Base-by-base conservation (phyloP, 176 grass and related monocot genomes). In the Tuctoria greenei region DNA sequence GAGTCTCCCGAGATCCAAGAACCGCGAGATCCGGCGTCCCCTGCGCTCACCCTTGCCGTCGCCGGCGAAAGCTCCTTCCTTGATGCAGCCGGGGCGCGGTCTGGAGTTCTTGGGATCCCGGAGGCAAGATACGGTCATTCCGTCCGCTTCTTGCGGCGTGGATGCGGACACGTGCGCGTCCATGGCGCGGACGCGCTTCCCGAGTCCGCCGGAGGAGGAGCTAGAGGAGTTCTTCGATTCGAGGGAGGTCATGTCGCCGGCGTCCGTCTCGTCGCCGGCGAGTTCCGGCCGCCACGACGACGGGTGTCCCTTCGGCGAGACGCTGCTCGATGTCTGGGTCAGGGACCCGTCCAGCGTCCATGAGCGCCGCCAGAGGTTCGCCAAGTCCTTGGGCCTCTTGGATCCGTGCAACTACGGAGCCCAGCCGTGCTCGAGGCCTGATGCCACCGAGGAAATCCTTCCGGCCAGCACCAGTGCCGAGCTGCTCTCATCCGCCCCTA, bases 191-290 rank as follows among this genome's bases (percentile, higher is more conserved):
- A 8, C 40, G 16, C 21, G n/a, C 62, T 74, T 86, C 21, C 65
- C 59, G 37, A 26, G 28, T 4, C 75, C 10, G n/a, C n/a, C 20
- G 15, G 78, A 44, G 47, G 85, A 84, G 27, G 46, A 62, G 28
- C 60, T 85, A 34, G 92, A 93, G 4, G 81, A 86, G 75, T 95
- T 99, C 87, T 94, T 95, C 31, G 95, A 99, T 61, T 79, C 95
- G 2, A 90, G 64, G 69, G 95, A 95, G 84, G 84, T 82, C 37
- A 27, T 98, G 7, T 91, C 87, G n/a, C 75, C 89, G 46, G 46
- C 76, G 57, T 88, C 82, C 44, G 59, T 73, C 37, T 87, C 84
- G 31, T 86, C 83, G 15, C 84, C 86, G 62, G 65, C 52, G 21
- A 81, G 65, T 70, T 86, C 75, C 13, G 68, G 75, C 46, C 84